Percentiles rank a stretch among this genome's conserved stretches.
These are phyloP conservation scores for Tolypocladium tundrense DNA, from an alignment of 2,329 filamentous ascomycete species.

Conservation along the genomic window DNA sequence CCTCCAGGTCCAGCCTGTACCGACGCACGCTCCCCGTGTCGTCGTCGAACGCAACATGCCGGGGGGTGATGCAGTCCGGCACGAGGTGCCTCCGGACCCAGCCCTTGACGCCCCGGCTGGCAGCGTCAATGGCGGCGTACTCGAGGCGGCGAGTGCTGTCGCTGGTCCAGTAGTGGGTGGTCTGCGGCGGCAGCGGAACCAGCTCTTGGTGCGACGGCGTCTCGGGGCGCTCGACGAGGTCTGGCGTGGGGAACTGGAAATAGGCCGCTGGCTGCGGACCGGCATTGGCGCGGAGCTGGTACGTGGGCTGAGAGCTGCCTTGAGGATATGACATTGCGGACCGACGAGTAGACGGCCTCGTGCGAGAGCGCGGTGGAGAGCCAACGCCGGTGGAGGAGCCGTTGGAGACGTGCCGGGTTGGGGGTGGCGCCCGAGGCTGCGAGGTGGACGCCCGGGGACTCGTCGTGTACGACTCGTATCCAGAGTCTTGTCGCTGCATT, in stretches of 20 bases:
- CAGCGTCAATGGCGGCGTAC: constrained; percentile 57
- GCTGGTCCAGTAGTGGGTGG: constrained; percentile 58
- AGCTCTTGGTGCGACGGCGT: constrained; percentile 3
- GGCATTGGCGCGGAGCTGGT: constrained; percentile 21
- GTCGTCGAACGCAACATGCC: constrained; percentile 47
- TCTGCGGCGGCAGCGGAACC: constrained; percentile 36
- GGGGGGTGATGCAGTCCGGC: constrained; percentile 50
- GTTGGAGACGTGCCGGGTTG: constrained; percentile 23
- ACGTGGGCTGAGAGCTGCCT: constrained; percentile 21
- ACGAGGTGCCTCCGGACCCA: constrained; percentile 48
- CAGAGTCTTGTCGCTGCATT: constrained; percentile 48
- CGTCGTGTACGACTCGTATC: constrained; percentile 41
- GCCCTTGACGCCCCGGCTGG: constrained; percentile 47
- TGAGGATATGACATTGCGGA: constrained; percentile 25
- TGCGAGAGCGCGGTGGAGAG: constrained; percentile 19
- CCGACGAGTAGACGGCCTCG: constrained; percentile 31
- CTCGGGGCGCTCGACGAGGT: constrained; percentile 21
- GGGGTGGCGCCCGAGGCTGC: constrained; percentile 15
- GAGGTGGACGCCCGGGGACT: constrained; percentile 27
- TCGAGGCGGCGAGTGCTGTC: constrained; percentile 51
- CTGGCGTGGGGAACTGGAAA: constrained; percentile 39
- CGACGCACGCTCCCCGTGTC: constrained; percentile 53
- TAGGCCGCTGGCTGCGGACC: constrained; percentile 26
- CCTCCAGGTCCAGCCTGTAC: constrained; percentile 49
- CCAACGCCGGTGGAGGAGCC: constrained; percentile 13